These are phyloP conservation scores for Fusarium sp. DNA, from an alignment of 2,329 filamentous ascomycete genomes.

Conservation along the genomic window DNA sequence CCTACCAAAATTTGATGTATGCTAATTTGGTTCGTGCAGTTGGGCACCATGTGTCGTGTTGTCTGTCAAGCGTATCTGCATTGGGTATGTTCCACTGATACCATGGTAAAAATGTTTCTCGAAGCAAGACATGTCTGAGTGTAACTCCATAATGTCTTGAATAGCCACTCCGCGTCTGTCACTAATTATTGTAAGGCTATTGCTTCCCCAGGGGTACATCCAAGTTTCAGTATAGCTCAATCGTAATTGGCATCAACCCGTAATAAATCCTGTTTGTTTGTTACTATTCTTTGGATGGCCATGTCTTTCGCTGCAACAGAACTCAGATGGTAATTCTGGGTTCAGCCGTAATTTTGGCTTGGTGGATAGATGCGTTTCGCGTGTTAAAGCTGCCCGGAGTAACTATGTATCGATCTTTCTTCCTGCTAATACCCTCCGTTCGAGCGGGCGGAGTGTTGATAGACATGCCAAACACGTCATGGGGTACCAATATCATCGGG, in stretches of 20 bases:
- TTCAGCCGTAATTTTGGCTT: neutral
- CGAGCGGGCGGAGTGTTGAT: neutral
- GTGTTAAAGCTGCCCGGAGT: neutral
- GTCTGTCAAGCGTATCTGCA: neutral
- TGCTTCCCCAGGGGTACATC: neutral
- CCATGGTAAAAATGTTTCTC: neutral
- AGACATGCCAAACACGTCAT: neutral
- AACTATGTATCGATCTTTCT: neutral
- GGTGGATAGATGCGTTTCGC: neutral
- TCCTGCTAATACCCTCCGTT: neutral
- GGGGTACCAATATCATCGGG: neutral
- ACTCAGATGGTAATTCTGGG: neutral
- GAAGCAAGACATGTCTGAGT: neutral
- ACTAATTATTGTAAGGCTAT: neutral
- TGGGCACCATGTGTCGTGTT: neutral
- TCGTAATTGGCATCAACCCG: neutral
- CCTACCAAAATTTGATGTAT: neutral
- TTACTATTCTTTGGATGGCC: neutral
- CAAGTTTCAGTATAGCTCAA: neutral
- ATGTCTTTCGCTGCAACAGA: neutral
- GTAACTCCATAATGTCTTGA: neutral
- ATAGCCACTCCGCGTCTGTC: neutral
- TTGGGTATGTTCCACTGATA: neutral
- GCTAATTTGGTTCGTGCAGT: neutral
- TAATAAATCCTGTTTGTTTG: neutral